Conservation (phyloP, 345 rosid genomes). For the Pugionium dolabratum region DNA sequence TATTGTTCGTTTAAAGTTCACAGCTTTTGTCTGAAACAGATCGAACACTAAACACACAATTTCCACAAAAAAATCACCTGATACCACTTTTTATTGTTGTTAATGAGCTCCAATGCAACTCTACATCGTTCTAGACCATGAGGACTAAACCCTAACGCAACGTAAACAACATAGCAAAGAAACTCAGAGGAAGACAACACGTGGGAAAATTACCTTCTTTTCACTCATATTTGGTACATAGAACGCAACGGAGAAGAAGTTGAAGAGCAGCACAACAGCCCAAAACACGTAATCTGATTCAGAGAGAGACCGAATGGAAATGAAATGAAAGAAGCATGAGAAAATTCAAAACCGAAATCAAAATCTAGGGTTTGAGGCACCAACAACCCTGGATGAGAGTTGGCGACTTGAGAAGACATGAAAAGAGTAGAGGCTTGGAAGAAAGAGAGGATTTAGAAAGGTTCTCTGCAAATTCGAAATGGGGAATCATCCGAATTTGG, state of each 20-base stretch:
- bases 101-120: constrained; percentile 6
- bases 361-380: constrained; percentile 52
- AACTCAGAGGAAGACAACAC: constrained; percentile 13
- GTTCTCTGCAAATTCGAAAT: constrained; percentile 42
- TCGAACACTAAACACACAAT: constrained; percentile 7
- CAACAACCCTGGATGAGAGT: constrained; percentile 53
- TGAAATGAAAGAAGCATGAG: constrained; percentile 34
- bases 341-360: constrained; percentile 28
- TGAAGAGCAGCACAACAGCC: constrained; percentile 28
- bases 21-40: constrained; percentile 13
- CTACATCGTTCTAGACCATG: constrained; percentile 5
- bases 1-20: constrained; percentile 2
- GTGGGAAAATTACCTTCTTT: constrained; percentile 52
- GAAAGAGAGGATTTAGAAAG: constrained; percentile 56
- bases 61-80: background rate
- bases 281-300: constrained; percentile 30
- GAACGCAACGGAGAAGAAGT: constrained; percentile 30
- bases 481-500: constrained; percentile 49
- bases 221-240: constrained; percentile 58
- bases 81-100: background rate
- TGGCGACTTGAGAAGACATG: constrained; percentile 86
- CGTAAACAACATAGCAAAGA: background rate
- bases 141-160: constrained; percentile 21
- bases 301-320: constrained; percentile 34
- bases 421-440: constrained; percentile 43